Evolutionary conservation across 1,284 basidiomycete species (phyloP), one percentile per base, ranked within the genome.

Genomic region (Naganishia cerealis): DNA sequence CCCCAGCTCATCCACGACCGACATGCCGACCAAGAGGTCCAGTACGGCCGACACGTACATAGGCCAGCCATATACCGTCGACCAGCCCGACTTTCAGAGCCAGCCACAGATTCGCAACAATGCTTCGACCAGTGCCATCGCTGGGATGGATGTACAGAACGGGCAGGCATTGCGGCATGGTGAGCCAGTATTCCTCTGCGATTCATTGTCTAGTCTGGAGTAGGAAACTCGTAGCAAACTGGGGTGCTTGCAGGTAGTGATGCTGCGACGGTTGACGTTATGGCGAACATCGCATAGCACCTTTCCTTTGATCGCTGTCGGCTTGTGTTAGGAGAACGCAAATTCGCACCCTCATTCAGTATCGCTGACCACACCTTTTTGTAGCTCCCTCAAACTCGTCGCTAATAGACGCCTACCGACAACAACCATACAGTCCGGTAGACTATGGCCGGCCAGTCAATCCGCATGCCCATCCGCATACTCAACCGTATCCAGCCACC

Each of bases 341-440:
- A n/a, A 4, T 6, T 8, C 50, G 21, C 50, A 16, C 21, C 21
- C 50, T 8, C 16, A 16, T 12, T 33, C 29, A 33, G 6, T 33
- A 3, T 33, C 29, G 3, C 29, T 33, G 29, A 33, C 6, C 29
- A 33, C 29, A 33, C 29, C 29, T 33, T 33, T 6, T 33, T 33
- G 29, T 26, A 52, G 50, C 50, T 24, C 21, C 13, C 1, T 52
- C 50, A 26, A 52, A 52, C 26, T 26, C 50, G 1, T 52, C 50
- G 21, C 21, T 52, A 3, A 33, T 33, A 16, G 29, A 33, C 29
- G 6, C 29, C 29, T 16, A 36, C 33, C 54, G 29, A 39, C 72
- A 73, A 26, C 67, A 77, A 4, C 76, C 78, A 0, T 80, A 75
- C 61, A 73, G 77, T 10, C 78, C 77, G 0, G 77, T 79, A 56